phyloP scores from a whole-genome alignment of 1,284 basidiomycete genomes.

The Tranzscheliella williamsii region DNA sequence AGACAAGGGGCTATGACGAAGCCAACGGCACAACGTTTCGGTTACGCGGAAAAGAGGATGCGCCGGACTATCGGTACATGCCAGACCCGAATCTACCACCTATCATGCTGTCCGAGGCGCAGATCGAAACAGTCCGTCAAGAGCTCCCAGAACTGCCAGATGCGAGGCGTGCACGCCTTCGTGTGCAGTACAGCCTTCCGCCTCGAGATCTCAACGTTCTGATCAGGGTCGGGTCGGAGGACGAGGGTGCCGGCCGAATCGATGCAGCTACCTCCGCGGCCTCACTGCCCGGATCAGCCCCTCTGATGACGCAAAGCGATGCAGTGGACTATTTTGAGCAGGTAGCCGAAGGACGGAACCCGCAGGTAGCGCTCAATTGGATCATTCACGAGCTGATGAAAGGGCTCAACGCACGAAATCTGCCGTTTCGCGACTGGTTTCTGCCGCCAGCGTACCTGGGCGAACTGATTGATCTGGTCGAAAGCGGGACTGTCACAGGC shows the following conservation, averaged over 20 bases:
- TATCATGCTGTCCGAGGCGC: conserved; percentile 65
- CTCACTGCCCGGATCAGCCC: too few species aligned
- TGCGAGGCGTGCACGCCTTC: conserved; percentile 69
- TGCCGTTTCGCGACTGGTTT: conserved; percentile 36
- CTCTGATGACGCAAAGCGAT: too few species aligned
- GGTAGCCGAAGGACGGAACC: conserved; percentile 32
- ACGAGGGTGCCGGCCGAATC: conserved; percentile 34
- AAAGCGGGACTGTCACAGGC: conserved; percentile 69
- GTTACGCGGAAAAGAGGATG: conserved; percentile 86
- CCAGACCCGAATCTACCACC: conserved; percentile 91
- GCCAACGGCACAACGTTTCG: conserved; percentile 77
- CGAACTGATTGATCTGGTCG: conserved; percentile 77
- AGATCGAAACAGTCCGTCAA: conserved; percentile 68
- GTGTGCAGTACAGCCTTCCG: conserved; percentile 67
- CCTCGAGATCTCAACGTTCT: conserved; percentile 63
- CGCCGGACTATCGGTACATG: conserved; percentile 97
- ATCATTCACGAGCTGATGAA: conserved; percentile 54
- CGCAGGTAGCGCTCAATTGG: conserved; percentile 77
- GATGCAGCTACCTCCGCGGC: not conserved
- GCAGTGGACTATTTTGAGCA: conserved; percentile 55
- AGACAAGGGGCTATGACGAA: conserved; percentile 91
- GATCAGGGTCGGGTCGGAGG: conserved; percentile 50
- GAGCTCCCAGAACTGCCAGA: conserved; percentile 79
- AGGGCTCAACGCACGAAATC: conserved; percentile 32
- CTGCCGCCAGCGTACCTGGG: conserved; percentile 68